Evolutionary conservation across 768 basidiomycete species (phyloP), one percentile per base, ranked within the genome.

Genomic region (Tubosaeta brunneosetosa): DNA sequence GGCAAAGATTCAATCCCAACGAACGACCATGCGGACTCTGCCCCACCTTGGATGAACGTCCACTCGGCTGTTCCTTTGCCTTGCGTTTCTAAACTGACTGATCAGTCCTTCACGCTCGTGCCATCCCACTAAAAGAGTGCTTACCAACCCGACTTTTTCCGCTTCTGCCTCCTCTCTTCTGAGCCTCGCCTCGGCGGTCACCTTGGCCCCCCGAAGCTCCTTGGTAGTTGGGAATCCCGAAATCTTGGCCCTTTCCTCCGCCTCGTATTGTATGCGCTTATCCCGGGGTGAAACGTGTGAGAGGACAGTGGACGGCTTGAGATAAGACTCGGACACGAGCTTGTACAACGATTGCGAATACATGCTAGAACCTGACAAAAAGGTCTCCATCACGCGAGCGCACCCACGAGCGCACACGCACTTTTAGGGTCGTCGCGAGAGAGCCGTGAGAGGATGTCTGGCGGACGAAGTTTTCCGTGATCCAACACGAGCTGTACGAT

Each of bases 241-340:
- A 1, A 90, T 83, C 68, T 85, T 88, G 5, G 74, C 74, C 65
- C 82, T 88, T 67, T 89, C 88, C 60, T 93, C 89, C 0, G 73
- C 74, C 64, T 91, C 90, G 63, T 91, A 92, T 55, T 83, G 77
- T 44, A 94, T 89, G 19, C 80, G 79, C 59, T 87, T 87, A 65
- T 94, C 91, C 29, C 81, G 76, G 9, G 89, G 89, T 22, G 91
- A 93, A 37, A 84, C 66, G 58, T 94, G 91, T 0, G 87, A 88
- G 17, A 88, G 74, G 32, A 82, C 62, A 1, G 89, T 91, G 16
- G 91, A 86, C 19, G 91, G 84, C 61, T 86, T 89, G 44, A 94
- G 72, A 69, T 91, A 92, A n/a, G 74, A 73, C 37, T 72, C 74
- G 2, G 81, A 75, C n/a, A 94, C 83, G 17, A 94, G 81, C 55